phyloP scores from a whole-genome alignment of 257 asterid genomes.

The Schizonepeta tenuifolia region DNA sequence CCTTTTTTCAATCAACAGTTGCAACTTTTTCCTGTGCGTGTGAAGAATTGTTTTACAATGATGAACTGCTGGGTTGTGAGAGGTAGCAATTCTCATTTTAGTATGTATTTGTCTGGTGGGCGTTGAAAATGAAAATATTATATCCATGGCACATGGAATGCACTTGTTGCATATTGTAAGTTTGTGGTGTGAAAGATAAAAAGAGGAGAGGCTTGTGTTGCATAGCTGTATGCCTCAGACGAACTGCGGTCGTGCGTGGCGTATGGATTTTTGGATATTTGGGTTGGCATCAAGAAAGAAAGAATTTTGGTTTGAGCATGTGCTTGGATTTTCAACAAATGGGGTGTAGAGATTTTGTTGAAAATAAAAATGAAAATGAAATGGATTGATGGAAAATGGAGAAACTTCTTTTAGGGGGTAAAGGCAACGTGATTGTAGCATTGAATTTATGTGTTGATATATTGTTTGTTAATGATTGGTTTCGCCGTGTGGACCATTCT shows the following conservation, averaged over 20 bases:
- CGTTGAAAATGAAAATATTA: background rate
- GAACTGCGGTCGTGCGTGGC: background rate
- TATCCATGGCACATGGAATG: background rate
- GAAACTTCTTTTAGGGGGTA: background rate
- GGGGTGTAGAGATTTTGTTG: slow-evolving; percentile 30
- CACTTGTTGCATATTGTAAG: background rate
- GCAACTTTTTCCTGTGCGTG: too few species aligned
- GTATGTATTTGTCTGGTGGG: background rate
- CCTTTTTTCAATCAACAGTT: background rate
- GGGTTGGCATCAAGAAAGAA: slow-evolving; percentile 35
- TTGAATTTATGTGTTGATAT: slow-evolving; percentile 30
- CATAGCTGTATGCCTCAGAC: background rate
- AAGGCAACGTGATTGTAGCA: slow-evolving; percentile 33
- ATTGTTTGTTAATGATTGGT: slow-evolving; percentile 21
- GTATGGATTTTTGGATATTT: background rate
- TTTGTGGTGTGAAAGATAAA: background rate
- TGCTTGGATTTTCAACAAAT: slow-evolving; percentile 14
- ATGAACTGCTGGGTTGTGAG: background rate
- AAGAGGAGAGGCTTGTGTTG: background rate
- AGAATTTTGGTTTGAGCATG: slow-evolving; percentile 30
- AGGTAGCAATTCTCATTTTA: background rate
- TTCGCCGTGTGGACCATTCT: slow-evolving; percentile 52
- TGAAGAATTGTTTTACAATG: background rate
- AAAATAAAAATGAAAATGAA: background rate
- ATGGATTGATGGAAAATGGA: slow-evolving; percentile 29